phyloP scores from a whole-genome alignment of 2,329 filamentous ascomycete genomes.

The Arthrocladium fulminans region DNA sequence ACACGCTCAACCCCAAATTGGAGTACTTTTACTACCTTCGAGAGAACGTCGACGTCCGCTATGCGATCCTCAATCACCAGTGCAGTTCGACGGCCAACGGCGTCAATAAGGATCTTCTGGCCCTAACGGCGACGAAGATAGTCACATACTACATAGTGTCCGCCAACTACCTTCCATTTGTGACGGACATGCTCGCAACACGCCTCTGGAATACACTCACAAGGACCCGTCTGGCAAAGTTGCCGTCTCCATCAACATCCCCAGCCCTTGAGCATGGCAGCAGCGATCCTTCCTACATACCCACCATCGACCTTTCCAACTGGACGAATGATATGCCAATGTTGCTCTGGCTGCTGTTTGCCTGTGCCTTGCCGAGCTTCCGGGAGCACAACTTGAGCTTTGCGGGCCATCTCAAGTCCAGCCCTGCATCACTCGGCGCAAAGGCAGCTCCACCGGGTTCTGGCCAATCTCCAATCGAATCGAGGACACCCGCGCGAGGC shows the following conservation, averaged over 20 bases:
- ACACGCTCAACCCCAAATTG: background rate
- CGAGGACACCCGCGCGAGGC: background rate
- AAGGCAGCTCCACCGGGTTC: no score
- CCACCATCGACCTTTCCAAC: background rate
- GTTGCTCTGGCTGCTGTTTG: constrained; percentile 2
- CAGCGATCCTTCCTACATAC: background rate
- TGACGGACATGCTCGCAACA: background rate
- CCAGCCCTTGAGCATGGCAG: background rate
- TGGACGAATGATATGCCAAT: constrained; percentile 5
- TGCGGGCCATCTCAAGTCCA: background rate
- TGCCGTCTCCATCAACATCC: background rate
- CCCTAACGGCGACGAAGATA: background rate
- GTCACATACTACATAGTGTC: constrained; percentile 1
- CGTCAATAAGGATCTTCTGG: background rate
- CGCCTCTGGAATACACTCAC: constrained; percentile 1
- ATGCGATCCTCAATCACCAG: constrained; percentile 5
- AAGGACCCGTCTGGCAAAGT: background rate
- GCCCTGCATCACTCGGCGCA: background rate
- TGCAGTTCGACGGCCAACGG: background rate
- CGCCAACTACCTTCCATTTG: constrained; percentile 2
- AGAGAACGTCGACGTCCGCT: constrained; percentile 2
- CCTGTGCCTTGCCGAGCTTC: background rate
- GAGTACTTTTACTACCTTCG: constrained; percentile 6
- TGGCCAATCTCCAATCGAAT: background rate
- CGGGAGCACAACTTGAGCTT: background rate